These are phyloP conservation scores for Globisporangium rhizosaccharum DNA, from an alignment of 352 stramenopile genomes.

Conservation along the genomic window DNA sequence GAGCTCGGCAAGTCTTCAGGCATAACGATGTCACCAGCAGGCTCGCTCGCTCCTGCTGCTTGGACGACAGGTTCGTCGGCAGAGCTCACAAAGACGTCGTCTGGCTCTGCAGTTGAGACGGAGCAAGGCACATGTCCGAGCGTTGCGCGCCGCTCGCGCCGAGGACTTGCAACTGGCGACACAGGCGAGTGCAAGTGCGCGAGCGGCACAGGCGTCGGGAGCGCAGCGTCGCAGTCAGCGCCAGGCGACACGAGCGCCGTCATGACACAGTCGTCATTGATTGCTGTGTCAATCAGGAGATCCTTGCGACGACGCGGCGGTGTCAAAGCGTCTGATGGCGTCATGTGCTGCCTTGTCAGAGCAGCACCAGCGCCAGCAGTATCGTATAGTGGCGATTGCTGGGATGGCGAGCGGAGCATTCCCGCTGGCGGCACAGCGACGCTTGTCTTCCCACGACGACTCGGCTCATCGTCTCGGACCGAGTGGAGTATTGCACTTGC, in stretches of 20 bases:
- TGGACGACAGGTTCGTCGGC: no score
- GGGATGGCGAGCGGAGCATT: neutral
- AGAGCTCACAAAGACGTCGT: neutral
- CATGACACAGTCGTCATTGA: constrained; percentile 2
- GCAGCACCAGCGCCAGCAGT: neutral
- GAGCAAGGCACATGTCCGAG: constrained; percentile 2
- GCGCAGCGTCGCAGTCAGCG: constrained; percentile 14
- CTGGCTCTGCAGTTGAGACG: neutral
- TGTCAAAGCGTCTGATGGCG: no score
- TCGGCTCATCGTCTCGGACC: no score
- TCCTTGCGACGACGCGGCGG: no score
- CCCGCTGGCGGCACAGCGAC: neutral
- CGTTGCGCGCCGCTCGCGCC: constrained; percentile 1
- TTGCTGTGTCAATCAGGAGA: neutral
- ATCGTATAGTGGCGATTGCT: neutral
- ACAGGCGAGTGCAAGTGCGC: constrained; percentile 23
- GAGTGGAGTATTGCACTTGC: no score
- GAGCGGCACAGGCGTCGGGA: constrained; percentile 14
- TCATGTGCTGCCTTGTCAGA: no score
- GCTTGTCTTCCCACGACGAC: neutral
- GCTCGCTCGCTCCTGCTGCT: neutral
- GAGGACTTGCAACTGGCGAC: constrained; percentile 14
- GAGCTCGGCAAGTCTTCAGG: neutral
- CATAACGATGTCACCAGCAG: neutral
- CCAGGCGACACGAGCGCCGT: constrained; percentile 21